phyloP scores from a whole-genome alignment of 768 basidiomycete genomes.

The Favolaschia claudopus region DNA sequence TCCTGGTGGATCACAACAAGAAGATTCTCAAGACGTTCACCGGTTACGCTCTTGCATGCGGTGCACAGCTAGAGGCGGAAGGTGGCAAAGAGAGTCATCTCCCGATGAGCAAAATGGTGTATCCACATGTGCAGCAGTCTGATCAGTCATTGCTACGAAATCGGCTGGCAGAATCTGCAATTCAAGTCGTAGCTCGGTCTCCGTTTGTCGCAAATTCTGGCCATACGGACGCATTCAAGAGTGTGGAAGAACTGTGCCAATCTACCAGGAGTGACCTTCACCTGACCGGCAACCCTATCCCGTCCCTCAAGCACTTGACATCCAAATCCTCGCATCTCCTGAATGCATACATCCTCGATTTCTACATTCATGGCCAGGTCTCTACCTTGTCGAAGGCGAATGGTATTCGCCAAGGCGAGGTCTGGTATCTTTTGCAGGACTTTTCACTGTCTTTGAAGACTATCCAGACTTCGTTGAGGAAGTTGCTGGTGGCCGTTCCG shows the following conservation, averaged over 20 bases:
- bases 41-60: conserved; percentile 60
- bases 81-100: conserved; percentile 54
- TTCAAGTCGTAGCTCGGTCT: conserved; percentile 57
- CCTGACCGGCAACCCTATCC: conserved; percentile 67
- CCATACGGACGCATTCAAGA: conserved; percentile 60
- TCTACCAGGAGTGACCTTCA: conserved; percentile 62
- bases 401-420: conserved; percentile 63
- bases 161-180: conserved; percentile 47
- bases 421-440: conserved; percentile 72
- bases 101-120: conserved; percentile 53
- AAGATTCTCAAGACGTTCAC: conserved; percentile 62
- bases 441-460: conserved; percentile 60
- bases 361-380: conserved; percentile 70
- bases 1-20: conserved; percentile 55
- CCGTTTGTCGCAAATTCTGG: conserved; percentile 75
- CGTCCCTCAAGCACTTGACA: conserved; percentile 52
- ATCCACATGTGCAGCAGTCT: conserved; percentile 13
- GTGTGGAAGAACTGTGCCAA: conserved; percentile 57
- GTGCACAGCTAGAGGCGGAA: conserved; percentile 42
- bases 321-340: conserved; percentile 38
- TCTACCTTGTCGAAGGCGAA: conserved; percentile 58
- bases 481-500: conserved; percentile 43
- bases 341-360: conserved; percentile 75
- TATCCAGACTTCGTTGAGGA: conserved; percentile 57
- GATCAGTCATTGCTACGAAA: conserved; percentile 37